Base-by-base conservation (phyloP, 257 asterid species). In the Echites panduratus region DNA sequence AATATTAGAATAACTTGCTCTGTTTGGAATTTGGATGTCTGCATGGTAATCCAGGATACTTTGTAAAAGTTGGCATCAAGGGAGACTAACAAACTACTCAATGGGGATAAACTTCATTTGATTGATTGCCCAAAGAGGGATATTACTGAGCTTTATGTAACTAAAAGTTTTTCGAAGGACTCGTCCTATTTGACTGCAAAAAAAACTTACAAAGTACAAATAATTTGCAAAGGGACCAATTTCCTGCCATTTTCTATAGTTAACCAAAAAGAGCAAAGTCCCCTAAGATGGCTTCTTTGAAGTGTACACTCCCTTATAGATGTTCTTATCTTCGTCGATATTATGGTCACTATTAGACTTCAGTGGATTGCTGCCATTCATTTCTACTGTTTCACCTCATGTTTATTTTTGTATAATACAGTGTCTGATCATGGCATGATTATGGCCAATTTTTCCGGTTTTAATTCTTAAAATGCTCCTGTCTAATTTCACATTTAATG, bases 401-500 rank as follows among this genome's bases (percentile, higher is more conserved):
- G 40, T 27, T 10, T 27, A 24, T 26, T 58, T 57, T 27, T 16
- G 26, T 58, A 11, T 26, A 58, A 58, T 11, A 26, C 5, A 38
- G 26, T 11, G 7, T 26, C 9, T 58, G 65, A 26, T 17, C 14
- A 10, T 0, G 7, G 27, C 7, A 53, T 58, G 17, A 17, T 11
- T 58, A 26, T 5, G 35, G 38, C 35, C 65, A 9, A 58, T 13
- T 58, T 58, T 58, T 12, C 38, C 8, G 27, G 17, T 58, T 58
- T 72, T 64, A 57, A 57, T 69, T 1, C 50, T 56, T 74, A 54
- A 74, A 69, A 73, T 76, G 79, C 82, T 54, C 75, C 44, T 68
- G 10, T 79, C 77, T 80, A 82, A 53, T 75, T 72, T 40, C 74
- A 50, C 75, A 70, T 83, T 83, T 75, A 58, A 71, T 86, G 90